A percentile compares a stretch with the other conserved stretches of the same genome.
These are phyloP conservation scores for Cytospora mali DNA, from an alignment of 2,329 filamentous ascomycete species.

Conservation along the genomic window DNA sequence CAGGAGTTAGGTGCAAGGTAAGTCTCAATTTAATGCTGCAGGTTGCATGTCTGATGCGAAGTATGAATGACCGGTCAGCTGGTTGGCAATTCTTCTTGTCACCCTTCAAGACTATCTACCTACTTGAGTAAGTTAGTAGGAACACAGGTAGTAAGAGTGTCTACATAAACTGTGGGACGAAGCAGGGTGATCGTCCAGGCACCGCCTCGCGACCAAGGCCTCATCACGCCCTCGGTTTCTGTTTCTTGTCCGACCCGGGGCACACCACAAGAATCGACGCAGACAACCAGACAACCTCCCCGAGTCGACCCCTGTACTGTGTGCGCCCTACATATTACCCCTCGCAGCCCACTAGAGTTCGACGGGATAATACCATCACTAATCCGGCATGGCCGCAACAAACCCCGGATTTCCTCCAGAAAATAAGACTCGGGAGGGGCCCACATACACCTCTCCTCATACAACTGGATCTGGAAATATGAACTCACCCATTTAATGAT, in stretches of 20 bases:
- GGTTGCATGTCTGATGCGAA: no score
- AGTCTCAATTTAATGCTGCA: no score
- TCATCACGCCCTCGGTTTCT: no score
- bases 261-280: neutral
- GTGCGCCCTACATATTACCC: constrained; percentile 7
- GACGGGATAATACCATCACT: constrained; percentile 13
- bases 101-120: no score
- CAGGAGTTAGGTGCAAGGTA: no score
- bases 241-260: neutral
- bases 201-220: no score
- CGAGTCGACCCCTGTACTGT: neutral
- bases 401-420: constrained; percentile 29
- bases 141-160: no score
- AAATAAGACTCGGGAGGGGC: constrained; percentile 26
- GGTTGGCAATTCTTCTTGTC: no score
- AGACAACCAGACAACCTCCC: neutral
- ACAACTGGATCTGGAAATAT: neutral
- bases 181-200: no score
- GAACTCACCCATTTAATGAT: neutral
- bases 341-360: constrained; percentile 7
- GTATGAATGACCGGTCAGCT: no score
- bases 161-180: no score
- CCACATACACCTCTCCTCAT: neutral
- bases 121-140: no score
- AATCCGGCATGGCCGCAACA: constrained; percentile 19